phyloP scores from a whole-genome alignment of 768 basidiomycete genomes.

The Pleurotus pulmonarius region DNA sequence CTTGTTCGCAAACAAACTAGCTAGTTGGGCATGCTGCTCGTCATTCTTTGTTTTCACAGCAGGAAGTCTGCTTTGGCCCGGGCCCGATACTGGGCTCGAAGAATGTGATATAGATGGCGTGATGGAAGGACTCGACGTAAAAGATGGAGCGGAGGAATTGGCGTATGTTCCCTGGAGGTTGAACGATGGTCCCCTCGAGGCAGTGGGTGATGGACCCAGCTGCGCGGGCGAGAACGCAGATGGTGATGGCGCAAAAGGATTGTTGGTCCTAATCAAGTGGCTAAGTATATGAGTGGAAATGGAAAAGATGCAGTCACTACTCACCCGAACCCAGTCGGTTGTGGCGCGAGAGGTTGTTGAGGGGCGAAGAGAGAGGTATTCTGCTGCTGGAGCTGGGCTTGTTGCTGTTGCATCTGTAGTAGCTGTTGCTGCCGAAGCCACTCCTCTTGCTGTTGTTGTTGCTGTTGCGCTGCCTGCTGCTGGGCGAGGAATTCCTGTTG shows the following conservation, averaged over 20 bases:
- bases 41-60: slow-evolving; percentile 25
- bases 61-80: background rate
- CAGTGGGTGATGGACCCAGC: slow-evolving; percentile 14
- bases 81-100: slow-evolving; percentile 8
- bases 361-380: slow-evolving; percentile 44
- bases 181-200: slow-evolving; percentile 46
- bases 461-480: slow-evolving; percentile 50
- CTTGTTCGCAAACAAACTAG: slow-evolving; percentile 77
- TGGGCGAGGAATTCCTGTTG: slow-evolving; percentile 65
- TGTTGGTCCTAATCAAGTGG: slow-evolving; percentile 70
- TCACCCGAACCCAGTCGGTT: slow-evolving; percentile 78
- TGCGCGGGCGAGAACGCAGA: slow-evolving; percentile 24
- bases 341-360: slow-evolving; percentile 40
- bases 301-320: slow-evolving; percentile 16
- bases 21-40: slow-evolving; percentile 76
- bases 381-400: slow-evolving; percentile 26
- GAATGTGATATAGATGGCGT: slow-evolving; percentile 25
- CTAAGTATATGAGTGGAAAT: background rate
- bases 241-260: slow-evolving; percentile 77
- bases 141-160: slow-evolving; percentile 42
- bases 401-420: slow-evolving; percentile 49
- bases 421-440: slow-evolving; percentile 41
- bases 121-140: slow-evolving; percentile 37
- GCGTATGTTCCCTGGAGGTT: slow-evolving; percentile 70
- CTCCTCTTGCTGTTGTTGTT: slow-evolving; percentile 43